Evolutionary conservation across 371 early-diverging fungal genomes (phyloP), one percentile per base, ranked within the genome.

Genomic region (Actinomortierella ambigua): DNA sequence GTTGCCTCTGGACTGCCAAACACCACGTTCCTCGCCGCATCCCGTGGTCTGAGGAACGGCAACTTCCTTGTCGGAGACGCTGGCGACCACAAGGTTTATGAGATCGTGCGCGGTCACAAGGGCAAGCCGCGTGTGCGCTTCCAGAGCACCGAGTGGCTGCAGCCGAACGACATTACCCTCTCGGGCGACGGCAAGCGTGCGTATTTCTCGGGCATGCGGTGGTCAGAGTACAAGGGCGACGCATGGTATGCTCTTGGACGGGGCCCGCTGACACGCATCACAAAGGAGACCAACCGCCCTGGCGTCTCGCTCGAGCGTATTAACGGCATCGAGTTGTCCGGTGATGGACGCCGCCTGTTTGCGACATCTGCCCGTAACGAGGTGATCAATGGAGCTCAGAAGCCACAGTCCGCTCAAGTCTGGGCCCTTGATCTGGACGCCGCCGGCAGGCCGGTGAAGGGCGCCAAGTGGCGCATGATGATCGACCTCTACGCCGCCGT

Each of bases 111-210:
- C 28, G 59, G 59, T 0, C 50, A 51, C 59, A 46, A 58, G 2
- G 58, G 51, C 51, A 59, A 59, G 59, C 59, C 59, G 44, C 47
- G 23, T 23, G 59, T 65, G 39, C 77, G 81, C 46, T 84, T 80
- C 51, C 51, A 65, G 49, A 61, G 69, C 58, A 22, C 61, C 1
- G 28, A 28, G 14, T 77, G 82, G 53, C 51, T 84, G 41, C 80
- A 80, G 59, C 84, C 84, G 40, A 84, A 84, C 59, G 84, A 84
- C 62, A 50, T 84, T n/a, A 77, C 82, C 22, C 55, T 82, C 14
- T 67, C 84, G 1, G 63, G 55, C 18, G 52, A 75, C 11, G 63
- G 68, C 4, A 77, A 79, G 17, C 59, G 71, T 15, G 47, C 78
- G 5, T 85, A 79, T 57, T 48, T 79, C n/a, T 79, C 80, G 1